phyloP scores from a whole-genome alignment of 2,329 filamentous ascomycete genomes.

The Sporothrix humicola region DNA sequence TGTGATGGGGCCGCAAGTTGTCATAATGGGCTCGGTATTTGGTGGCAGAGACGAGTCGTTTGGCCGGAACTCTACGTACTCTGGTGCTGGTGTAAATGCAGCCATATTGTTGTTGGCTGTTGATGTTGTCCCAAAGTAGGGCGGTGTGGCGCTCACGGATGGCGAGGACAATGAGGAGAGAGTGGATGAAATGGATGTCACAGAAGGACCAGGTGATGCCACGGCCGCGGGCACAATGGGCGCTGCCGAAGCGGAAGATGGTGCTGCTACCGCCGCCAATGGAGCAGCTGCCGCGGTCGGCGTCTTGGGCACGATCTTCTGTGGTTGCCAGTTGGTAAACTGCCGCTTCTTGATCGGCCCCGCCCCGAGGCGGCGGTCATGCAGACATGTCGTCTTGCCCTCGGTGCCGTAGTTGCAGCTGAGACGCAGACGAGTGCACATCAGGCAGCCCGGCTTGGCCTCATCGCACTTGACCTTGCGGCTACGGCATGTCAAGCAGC shows the following conservation, averaged over 20 bases:
- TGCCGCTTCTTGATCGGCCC: constrained; percentile 30
- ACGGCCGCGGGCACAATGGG: neutral
- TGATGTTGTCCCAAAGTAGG: neutral
- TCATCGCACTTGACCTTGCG: constrained; percentile 33
- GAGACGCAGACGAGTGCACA: constrained; percentile 5
- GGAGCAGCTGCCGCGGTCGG: neutral
- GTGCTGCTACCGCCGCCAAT: neutral
- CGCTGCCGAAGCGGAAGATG: neutral
- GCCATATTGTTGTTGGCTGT: neutral
- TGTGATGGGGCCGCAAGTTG: neutral
- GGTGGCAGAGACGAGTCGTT: neutral
- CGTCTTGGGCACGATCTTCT: constrained; percentile 19
- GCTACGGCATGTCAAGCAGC: constrained; percentile 28
- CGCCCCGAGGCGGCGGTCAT: constrained; percentile 19
- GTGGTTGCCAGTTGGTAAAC: constrained; percentile 29
- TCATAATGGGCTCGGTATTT: neutral
- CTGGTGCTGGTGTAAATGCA: neutral
- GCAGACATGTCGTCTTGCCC: constrained; percentile 9
- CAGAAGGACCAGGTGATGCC: neutral
- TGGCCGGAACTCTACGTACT: neutral
- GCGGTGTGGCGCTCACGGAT: neutral
- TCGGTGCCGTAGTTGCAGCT: neutral
- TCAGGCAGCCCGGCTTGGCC: constrained; percentile 19
- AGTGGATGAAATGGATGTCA: neutral
- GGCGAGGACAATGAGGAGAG: constrained; percentile 10